These are phyloP conservation scores for Clathrospora elynae DNA, from an alignment of 2,329 filamentous ascomycete genomes.

Conservation along the genomic window DNA sequence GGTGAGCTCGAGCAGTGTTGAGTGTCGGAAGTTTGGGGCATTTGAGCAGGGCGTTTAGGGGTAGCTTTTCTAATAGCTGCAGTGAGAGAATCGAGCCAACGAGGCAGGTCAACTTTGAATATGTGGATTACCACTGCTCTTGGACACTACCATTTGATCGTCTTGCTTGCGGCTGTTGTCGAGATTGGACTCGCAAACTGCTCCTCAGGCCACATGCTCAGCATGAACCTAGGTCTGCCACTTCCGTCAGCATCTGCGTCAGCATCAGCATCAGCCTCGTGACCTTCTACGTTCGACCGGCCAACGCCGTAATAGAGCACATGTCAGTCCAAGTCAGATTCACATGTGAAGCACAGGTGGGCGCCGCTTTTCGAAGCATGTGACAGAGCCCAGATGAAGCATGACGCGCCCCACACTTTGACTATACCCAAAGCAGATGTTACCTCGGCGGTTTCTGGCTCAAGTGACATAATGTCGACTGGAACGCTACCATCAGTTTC, in stretches of 20 bases:
- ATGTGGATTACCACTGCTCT: too few species aligned
- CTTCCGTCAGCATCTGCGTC: too few species aligned
- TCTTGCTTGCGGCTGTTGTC: too few species aligned
- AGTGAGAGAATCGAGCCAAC: too few species aligned
- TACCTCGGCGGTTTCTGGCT: constrained; percentile 21
- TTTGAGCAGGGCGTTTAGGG: constrained; percentile 39
- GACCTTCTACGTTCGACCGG: too few species aligned
- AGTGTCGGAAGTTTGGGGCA: constrained; percentile 7
- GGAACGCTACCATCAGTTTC: background rate
- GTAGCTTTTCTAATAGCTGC: constrained; percentile 7
- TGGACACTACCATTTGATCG: too few species aligned
- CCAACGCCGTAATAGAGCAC: constrained; percentile 8
- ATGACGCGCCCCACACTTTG: constrained; percentile 22
- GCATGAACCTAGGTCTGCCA: too few species aligned
- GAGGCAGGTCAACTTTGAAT: too few species aligned
- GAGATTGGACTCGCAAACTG: too few species aligned
- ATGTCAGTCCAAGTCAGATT: constrained; percentile 4
- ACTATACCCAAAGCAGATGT: constrained; percentile 16
- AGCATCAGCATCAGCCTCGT: constrained; percentile 7
- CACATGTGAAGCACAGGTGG: constrained; percentile 12
- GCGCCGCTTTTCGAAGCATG: constrained; percentile 19
- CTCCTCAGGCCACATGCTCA: too few species aligned
- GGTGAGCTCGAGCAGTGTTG: constrained; percentile 18
- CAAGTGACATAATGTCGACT: constrained; percentile 20
- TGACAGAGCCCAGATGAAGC: constrained; percentile 24